These are phyloP conservation scores for Lolium multiflorum DNA, from an alignment of 176 grass and related monocot species.

Conservation along the genomic window DNA sequence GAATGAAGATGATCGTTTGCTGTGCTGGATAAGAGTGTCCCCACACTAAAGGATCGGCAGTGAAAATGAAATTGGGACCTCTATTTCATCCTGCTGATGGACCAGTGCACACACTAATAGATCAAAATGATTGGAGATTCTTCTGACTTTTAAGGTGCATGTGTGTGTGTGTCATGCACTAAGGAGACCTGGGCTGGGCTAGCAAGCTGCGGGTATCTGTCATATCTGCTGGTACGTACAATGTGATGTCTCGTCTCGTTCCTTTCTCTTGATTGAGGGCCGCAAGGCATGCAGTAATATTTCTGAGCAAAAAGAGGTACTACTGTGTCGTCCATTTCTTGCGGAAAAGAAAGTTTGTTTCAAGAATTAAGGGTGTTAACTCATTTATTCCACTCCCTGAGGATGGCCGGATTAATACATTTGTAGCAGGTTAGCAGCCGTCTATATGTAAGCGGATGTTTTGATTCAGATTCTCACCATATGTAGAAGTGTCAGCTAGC, in stretches of 20 bases:
- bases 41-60: not conserved
- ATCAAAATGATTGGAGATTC: not conserved
- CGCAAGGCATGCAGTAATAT: not conserved
- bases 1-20: not conserved
- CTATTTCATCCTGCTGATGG: not conserved
- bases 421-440: not conserved
- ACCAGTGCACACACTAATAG: not conserved
- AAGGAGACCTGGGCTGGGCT: not conserved
- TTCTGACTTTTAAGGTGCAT: slow-evolving; percentile 3
- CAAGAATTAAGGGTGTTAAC: not conserved
- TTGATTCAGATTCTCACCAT: not conserved
- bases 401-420: not conserved
- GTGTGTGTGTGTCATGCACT: not conserved
- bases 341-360: not conserved
- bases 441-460: not conserved
- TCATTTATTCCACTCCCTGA: not conserved
- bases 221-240: not conserved
- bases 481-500: not conserved
- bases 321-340: not conserved
- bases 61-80: not conserved
- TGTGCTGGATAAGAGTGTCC: not conserved
- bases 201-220: not conserved
- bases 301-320: not conserved
- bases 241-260: not conserved
- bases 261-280: not conserved